Percentiles rank a stretch among this genome's conserved stretches.
These are phyloP conservation scores for Oryza meridionalis DNA, from an alignment of 176 grass and related monocot species.

Conservation along the genomic window DNA sequence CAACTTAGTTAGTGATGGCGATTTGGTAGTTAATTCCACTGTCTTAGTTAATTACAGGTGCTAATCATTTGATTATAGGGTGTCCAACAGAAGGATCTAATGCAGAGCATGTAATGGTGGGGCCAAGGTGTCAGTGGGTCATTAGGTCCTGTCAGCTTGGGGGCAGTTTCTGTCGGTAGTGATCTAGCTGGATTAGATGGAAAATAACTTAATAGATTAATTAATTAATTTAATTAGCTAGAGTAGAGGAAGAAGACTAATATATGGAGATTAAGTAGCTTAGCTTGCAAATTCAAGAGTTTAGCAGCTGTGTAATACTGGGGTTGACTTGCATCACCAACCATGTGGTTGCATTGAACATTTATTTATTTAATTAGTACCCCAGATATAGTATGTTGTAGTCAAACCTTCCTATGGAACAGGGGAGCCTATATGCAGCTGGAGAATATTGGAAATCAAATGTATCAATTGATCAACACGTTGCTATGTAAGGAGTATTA, in stretches of 20 bases:
- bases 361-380: background rate
- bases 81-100: background rate
- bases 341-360: constrained; percentile 23
- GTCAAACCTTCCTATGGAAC: background rate
- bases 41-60: background rate
- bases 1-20: background rate
- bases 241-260: background rate
- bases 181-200: background rate
- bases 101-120: background rate
- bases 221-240: background rate
- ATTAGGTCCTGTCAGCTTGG: background rate
- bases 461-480: background rate
- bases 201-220: background rate
- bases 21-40: background rate
- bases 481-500: background rate
- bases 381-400: background rate
- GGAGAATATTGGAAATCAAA: background rate
- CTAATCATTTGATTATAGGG: background rate
- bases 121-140: background rate
- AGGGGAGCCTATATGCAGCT: background rate
- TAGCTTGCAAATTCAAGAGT: background rate
- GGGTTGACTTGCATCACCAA: constrained; percentile 32
- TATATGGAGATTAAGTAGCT: background rate
- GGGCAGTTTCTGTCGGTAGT: background rate
- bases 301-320: background rate